Evolutionary conservation across 78 protist species (phyloP).

Genomic region (Thecamonas trahens): DNA sequence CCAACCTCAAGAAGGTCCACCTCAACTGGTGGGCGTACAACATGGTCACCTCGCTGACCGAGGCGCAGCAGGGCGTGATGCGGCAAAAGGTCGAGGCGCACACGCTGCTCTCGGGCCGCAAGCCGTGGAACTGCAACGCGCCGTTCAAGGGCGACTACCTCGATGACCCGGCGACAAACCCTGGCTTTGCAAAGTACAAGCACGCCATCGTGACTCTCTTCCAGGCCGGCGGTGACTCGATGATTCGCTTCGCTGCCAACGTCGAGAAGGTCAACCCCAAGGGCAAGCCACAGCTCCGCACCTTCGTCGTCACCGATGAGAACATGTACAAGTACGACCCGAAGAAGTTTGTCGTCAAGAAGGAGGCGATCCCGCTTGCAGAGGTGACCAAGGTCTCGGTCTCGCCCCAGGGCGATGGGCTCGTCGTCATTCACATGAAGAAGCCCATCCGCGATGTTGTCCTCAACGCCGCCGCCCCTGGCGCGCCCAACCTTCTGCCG

Average conservation of each 20-base stretch:
- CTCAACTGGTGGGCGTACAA: slow-evolving; percentile 35
- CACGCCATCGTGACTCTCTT: slow-evolving; percentile 2
- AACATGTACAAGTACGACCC: slow-evolving; percentile 62
- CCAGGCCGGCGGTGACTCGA: not conserved
- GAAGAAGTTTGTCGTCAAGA: slow-evolving; percentile 50
- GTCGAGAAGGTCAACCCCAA: slow-evolving; percentile 56
- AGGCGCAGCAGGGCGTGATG: slow-evolving; percentile 29
- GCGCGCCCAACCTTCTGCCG: too few species aligned
- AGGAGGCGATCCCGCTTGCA: slow-evolving; percentile 3
- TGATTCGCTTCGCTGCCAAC: slow-evolving; percentile 56
- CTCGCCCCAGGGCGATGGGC: too few species aligned
- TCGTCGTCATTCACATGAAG: too few species aligned
- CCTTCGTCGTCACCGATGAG: slow-evolving; percentile 50
- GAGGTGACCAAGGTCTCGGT: too few species aligned
- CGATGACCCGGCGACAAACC: too few species aligned
- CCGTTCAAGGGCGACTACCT: too few species aligned
- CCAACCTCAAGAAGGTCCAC: slow-evolving; percentile 41
- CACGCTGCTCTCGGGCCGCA: slow-evolving; percentile 30
- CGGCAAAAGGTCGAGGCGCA: slow-evolving; percentile 51
- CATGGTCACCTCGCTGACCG: slow-evolving; percentile 30
- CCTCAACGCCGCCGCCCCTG: too few species aligned
- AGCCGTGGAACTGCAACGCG: slow-evolving; percentile 41
- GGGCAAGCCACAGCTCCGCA: slow-evolving; percentile 48
- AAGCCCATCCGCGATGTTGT: too few species aligned
- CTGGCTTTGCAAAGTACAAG: too few species aligned